Percentiles rank a stretch among this genome's conserved stretches.
These are phyloP conservation scores for Apostasia ramifera DNA, from an alignment of 106 monocot species.

Conservation along the genomic window DNA sequence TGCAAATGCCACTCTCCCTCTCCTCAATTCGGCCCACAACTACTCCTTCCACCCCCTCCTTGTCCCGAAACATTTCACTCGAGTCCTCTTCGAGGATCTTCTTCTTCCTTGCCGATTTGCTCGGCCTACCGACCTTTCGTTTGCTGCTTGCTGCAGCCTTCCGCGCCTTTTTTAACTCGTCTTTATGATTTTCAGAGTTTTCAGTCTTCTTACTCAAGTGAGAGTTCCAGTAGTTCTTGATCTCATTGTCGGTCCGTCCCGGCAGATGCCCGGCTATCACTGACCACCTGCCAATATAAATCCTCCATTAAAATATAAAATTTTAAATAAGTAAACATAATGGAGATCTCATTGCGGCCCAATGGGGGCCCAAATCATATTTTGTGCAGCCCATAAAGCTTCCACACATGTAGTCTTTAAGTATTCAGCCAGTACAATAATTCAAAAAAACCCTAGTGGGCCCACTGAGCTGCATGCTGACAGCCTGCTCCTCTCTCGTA, in stretches of 20 bases:
- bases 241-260: conserved; percentile 6
- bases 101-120: neutral
- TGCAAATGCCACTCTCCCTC: neutral
- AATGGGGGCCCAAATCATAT: neutral
- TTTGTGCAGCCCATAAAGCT: neutral
- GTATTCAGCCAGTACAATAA: too few species aligned
- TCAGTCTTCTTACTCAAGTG: conserved; percentile 6
- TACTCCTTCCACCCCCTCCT: neutral
- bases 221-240: conserved; percentile 10
- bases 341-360: neutral
- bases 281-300: neutral
- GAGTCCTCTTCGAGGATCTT: neutral
- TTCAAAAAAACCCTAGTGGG: neutral
- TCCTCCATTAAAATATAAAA: too few species aligned
- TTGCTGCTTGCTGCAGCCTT: neutral
- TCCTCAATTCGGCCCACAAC: neutral
- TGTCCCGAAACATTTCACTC: neutral
- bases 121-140: conserved; percentile 5
- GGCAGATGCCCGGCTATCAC: conserved; percentile 10
- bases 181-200: neutral
- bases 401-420: neutral
- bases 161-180: neutral
- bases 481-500: too few species aligned
- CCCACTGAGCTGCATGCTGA: neutral
- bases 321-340: neutral